These are phyloP conservation scores for Diospyros lotus DNA, from an alignment of 148 eudicot genomes.

Conservation along the genomic window DNA sequence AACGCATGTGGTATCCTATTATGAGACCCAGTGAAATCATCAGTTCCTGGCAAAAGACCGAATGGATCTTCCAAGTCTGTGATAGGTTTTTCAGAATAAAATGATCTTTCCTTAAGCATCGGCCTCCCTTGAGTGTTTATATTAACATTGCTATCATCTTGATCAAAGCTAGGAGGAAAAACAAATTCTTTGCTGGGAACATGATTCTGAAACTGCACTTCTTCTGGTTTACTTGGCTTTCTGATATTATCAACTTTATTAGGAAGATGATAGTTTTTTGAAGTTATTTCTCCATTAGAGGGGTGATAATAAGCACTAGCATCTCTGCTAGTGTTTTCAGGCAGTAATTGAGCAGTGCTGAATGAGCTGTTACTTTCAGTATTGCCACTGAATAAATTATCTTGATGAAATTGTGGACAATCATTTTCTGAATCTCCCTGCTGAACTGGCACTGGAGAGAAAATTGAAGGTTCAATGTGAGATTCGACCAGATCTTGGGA, in stretches of 20 bases:
- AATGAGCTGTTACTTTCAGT: constrained; percentile 24
- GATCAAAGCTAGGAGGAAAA: constrained; percentile 23
- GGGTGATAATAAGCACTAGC: not conserved
- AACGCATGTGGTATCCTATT: constrained; percentile 39
- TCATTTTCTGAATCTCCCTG: constrained; percentile 29
- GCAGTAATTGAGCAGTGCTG: constrained; percentile 31
- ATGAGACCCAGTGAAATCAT: constrained; percentile 17
- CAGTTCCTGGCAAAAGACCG: constrained; percentile 34
- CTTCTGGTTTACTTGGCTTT: not conserved
- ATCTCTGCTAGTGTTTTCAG: constrained; percentile 22
- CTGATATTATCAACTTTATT: no score
- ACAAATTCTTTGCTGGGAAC: constrained; percentile 21
- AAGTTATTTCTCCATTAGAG: constrained; percentile 10
- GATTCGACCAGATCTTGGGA: constrained; percentile 24
- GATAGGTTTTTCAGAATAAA: constrained; percentile 40
- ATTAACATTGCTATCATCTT: constrained; percentile 22
- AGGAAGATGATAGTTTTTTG: constrained; percentile 1
- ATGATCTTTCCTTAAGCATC: constrained; percentile 23
- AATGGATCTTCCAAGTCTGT: constrained; percentile 36
- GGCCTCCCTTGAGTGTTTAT: constrained; percentile 21
- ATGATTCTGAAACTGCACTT: constrained; percentile 19
- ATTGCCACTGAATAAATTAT: constrained; percentile 35
- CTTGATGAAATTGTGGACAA: constrained; percentile 16
- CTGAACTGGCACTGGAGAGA: constrained; percentile 34
- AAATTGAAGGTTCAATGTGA: constrained; percentile 30